A percentile compares a stretch with the other conserved stretches of the same genome.
phyloP scores from a whole-genome alignment of 2,329 filamentous ascomycete genomes.

The Colletotrichum sidae region DNA sequence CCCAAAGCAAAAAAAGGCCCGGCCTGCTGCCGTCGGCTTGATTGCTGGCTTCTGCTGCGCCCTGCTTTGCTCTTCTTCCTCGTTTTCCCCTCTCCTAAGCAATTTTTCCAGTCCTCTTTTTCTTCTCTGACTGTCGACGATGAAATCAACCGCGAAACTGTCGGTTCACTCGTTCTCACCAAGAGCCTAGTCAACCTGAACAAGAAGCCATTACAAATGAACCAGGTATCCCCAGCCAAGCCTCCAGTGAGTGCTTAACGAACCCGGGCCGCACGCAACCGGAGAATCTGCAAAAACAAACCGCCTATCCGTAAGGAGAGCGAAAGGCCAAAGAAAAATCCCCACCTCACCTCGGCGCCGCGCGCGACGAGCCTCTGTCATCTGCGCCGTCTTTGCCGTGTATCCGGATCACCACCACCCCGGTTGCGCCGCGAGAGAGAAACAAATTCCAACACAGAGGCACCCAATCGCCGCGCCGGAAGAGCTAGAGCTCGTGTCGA shows the following conservation, averaged over 20 bases:
- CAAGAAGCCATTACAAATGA: background rate
- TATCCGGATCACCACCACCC: conserved; percentile 11
- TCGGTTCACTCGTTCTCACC: background rate
- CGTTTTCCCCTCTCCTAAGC: background rate
- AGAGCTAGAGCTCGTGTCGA: background rate
- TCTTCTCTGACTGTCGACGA: background rate
- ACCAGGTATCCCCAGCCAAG: background rate
- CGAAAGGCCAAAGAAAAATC: background rate
- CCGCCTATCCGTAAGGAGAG: background rate
- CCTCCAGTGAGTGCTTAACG: conserved; percentile 1
- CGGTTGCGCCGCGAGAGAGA: background rate
- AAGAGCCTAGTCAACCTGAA: background rate
- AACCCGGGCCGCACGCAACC: background rate
- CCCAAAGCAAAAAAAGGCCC: too few species aligned
- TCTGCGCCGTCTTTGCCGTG: conserved; percentile 19
- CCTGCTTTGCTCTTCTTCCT: background rate
- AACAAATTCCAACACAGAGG: background rate
- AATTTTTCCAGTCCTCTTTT: background rate
- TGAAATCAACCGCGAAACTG: conserved; percentile 2
- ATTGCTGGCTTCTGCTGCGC: background rate
- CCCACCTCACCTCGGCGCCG: conserved; percentile 18
- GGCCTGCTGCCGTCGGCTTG: too few species aligned
- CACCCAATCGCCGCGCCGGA: background rate
- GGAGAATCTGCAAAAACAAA: background rate
- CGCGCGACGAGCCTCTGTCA: conserved; percentile 22